These are phyloP conservation scores for Podila horticola DNA, from an alignment of 192 early-diverging fungal species.

Conservation along the genomic window DNA sequence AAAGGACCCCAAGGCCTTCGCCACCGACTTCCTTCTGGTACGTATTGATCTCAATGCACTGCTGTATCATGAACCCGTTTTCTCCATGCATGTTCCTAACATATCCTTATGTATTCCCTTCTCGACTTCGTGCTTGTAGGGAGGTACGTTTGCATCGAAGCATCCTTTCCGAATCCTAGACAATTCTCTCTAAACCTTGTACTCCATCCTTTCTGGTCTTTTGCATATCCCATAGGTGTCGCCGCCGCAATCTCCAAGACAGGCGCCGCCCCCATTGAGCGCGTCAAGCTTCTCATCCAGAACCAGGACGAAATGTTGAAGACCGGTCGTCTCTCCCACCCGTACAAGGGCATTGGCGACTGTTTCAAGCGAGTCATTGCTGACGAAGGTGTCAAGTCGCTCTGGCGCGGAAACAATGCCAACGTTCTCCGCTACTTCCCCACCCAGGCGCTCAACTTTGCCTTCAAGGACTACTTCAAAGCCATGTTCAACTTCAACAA, in stretches of 20 bases:
- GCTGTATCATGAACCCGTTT: too few relatives aligned
- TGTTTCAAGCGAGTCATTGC: slow-evolving; percentile 85
- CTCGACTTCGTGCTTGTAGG: too few relatives aligned
- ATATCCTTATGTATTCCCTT: too few relatives aligned
- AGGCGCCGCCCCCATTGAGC: slow-evolving; percentile 96
- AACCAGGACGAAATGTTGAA: slow-evolving; percentile 93
- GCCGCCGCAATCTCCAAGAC: slow-evolving; percentile 99
- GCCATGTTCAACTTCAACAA: slow-evolving; percentile 86
- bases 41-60: too few relatives aligned
- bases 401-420: slow-evolving; percentile 93
- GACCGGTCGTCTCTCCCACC: slow-evolving; percentile 77
- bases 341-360: slow-evolving; percentile 95
- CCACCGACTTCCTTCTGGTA: too few relatives aligned
- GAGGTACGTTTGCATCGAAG: too few relatives aligned
- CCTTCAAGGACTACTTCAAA: slow-evolving; percentile 98
- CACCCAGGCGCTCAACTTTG: slow-evolving; percentile 97
- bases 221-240: slow-evolving; percentile 63
- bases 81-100: too few relatives aligned
- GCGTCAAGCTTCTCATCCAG: slow-evolving; percentile 97
- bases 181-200: too few relatives aligned
- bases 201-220: too few relatives aligned
- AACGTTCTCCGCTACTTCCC: slow-evolving; percentile 99
- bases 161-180: too few relatives aligned
- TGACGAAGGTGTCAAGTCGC: slow-evolving; percentile 81
- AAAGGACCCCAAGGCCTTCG: too few relatives aligned